Evolutionary conservation across 371 early-diverging fungal genomes (phyloP).

Genomic region (Mortierella sp.): DNA sequence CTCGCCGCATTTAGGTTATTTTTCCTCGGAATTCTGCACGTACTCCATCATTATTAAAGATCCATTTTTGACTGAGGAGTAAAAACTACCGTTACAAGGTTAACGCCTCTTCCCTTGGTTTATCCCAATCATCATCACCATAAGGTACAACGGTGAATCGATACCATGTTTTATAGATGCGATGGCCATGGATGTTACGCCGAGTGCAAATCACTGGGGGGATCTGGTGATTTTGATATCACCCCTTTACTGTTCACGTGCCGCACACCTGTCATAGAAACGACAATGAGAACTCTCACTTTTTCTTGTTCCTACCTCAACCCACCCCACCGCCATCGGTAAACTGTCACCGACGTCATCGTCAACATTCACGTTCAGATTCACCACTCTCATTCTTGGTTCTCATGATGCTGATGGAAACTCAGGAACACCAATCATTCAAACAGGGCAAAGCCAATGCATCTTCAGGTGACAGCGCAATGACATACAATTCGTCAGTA

Average conservation of each 20-base stretch:
- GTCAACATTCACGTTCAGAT: neutral
- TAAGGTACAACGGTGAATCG: too few species aligned
- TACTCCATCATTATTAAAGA: too few species aligned
- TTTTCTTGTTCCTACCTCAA: neutral
- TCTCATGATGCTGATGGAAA: slow-evolving; percentile 44
- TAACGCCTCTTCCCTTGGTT: too few species aligned
- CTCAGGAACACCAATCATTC: slow-evolving; percentile 29
- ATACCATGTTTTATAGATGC: too few species aligned
- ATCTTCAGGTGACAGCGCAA: slow-evolving; percentile 9
- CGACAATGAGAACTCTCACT: neutral
- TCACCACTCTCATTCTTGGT: neutral
- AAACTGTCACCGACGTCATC: neutral
- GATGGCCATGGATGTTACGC: too few species aligned
- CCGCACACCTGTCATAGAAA: neutral
- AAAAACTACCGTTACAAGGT: too few species aligned
- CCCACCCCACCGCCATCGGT: neutral
- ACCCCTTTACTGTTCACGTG: neutral
- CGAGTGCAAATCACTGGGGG: too few species aligned
- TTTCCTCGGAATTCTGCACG: too few species aligned
- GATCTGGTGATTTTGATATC: too few species aligned
- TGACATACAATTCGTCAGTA: neutral
- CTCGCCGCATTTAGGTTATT: too few species aligned
- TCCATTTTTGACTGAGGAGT: too few species aligned
- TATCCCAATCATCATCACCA: too few species aligned
- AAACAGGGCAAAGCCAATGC: slow-evolving; percentile 11